Evolutionary conservation across 768 basidiomycete genomes (phyloP).

Genomic region (Goffeauzyma gilvescens): DNA sequence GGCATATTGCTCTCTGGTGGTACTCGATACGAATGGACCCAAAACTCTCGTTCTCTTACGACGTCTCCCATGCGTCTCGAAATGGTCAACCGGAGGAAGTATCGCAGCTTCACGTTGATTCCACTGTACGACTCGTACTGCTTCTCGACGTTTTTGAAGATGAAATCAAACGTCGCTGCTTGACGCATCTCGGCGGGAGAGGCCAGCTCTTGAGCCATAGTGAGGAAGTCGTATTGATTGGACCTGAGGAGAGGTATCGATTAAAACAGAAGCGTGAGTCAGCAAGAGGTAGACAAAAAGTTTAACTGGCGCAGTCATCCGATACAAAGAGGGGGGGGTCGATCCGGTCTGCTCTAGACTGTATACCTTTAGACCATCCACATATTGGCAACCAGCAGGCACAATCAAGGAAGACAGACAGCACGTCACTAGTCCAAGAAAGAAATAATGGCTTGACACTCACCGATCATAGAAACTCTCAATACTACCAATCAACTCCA

Average conservation of each 20-base stretch:
- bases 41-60: conserved; percentile 75
- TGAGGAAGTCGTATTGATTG: conserved; percentile 94
- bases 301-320: too few species aligned
- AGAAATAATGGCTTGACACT: neutral
- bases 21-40: conserved; percentile 98
- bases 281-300: too few species aligned
- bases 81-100: conserved; percentile 77
- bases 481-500: conserved; percentile 91
- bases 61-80: conserved; percentile 85
- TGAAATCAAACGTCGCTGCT: conserved; percentile 88
- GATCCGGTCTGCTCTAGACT: too few species aligned
- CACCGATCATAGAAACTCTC: conserved; percentile 73
- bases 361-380: neutral
- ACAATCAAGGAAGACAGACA: too few species aligned
- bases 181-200: conserved; percentile 93
- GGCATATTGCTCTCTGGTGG: conserved; percentile 94
- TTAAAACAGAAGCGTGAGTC: neutral
- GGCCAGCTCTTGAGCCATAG: conserved; percentile 82
- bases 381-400: neutral
- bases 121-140: conserved; percentile 96
- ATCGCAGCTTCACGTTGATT: conserved; percentile 96
- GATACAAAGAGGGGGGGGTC: too few species aligned
- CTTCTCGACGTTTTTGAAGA: conserved; percentile 99
- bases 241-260: conserved; percentile 38
- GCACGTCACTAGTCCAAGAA: neutral